Evolutionary conservation across 306 rosid species (phyloP).

Genomic region (Prunus kanzakura): DNA sequence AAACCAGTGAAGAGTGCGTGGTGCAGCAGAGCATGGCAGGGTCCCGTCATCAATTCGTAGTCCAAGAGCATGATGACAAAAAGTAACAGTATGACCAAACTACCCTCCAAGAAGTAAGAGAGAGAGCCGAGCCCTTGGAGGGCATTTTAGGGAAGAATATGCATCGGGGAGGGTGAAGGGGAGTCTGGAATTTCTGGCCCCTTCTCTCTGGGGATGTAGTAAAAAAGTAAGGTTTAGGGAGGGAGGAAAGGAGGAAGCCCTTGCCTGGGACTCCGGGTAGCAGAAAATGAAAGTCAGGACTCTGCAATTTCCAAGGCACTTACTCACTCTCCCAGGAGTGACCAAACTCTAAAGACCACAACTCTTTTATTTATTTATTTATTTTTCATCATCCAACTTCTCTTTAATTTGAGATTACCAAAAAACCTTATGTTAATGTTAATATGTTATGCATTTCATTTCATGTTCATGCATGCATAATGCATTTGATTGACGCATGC

Average conservation of each 20-base stretch:
- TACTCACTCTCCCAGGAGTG: neutral
- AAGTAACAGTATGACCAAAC: neutral
- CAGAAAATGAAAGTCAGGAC: conserved; percentile 24
- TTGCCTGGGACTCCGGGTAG: conserved; percentile 20
- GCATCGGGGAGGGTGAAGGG: neutral
- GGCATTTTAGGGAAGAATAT: neutral
- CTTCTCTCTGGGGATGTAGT: neutral
- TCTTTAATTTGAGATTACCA: no score
- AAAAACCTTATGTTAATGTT: no score
- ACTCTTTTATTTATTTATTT: neutral
- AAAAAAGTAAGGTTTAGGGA: neutral
- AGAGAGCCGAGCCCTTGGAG: neutral
- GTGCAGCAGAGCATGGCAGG: neutral
- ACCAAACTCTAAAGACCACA: neutral
- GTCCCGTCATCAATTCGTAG: neutral
- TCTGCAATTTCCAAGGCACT: conserved; percentile 27
- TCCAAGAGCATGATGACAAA: neutral
- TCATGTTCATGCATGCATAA: no score
- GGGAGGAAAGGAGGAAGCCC: neutral
- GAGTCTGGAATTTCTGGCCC: neutral
- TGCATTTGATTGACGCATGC: neutral
- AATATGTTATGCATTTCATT: no score
- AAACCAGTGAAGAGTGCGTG: neutral
- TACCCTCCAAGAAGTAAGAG: neutral
- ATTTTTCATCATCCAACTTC: no score